A percentile compares a stretch with the other conserved stretches of the same genome.
phyloP scores from a whole-genome alignment of 495 filamentous ascomycete species.

The Podospora pseudocomata region DNA sequence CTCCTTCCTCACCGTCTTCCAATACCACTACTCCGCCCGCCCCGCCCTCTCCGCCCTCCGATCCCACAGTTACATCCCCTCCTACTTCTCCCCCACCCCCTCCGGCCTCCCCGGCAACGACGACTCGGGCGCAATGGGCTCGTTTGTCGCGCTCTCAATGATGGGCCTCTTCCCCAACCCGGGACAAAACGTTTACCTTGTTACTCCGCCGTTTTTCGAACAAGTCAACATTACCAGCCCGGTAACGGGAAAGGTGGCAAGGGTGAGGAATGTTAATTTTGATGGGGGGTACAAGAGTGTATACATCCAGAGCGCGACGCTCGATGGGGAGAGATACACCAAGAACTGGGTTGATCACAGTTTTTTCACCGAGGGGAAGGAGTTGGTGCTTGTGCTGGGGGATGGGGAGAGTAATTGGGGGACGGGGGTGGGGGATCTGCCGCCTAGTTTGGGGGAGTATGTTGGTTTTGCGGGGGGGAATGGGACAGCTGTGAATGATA shows the following conservation, averaged over 20 bases:
- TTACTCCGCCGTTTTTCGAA: conserved; percentile 64
- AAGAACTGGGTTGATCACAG: conserved; percentile 72
- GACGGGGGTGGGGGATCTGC: conserved; percentile 58
- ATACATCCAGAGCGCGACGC: conserved; percentile 67
- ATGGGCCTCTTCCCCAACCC: conserved; percentile 72
- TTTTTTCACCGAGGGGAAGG: conserved; percentile 68
- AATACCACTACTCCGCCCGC: conserved; percentile 68
- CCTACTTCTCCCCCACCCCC: conserved; percentile 57
- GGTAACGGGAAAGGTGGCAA: conserved; percentile 59
- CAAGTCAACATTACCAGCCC: conserved; percentile 59
- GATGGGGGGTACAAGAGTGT: conserved; percentile 59
- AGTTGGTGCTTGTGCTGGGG: conserved; percentile 64
- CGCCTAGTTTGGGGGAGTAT: conserved; percentile 51
- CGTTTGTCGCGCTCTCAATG: conserved; percentile 66
- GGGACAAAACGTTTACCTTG: conserved; percentile 72
- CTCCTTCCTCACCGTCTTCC: conserved; percentile 64
- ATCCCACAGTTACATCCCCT: conserved; percentile 63
- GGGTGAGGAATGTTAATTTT: conserved; percentile 58
- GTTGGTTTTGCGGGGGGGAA: conserved; percentile 26
- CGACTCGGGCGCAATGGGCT: conserved; percentile 69
- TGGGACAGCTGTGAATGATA: neutral
- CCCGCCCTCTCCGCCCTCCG: conserved; percentile 60
- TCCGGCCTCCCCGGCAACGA: conserved; percentile 68
- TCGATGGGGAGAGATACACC: conserved; percentile 60
- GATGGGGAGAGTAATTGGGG: conserved; percentile 68